These are phyloP conservation scores for Metschnikowia hibisci DNA, from an alignment of 805 yeast species.

Conservation along the genomic window DNA sequence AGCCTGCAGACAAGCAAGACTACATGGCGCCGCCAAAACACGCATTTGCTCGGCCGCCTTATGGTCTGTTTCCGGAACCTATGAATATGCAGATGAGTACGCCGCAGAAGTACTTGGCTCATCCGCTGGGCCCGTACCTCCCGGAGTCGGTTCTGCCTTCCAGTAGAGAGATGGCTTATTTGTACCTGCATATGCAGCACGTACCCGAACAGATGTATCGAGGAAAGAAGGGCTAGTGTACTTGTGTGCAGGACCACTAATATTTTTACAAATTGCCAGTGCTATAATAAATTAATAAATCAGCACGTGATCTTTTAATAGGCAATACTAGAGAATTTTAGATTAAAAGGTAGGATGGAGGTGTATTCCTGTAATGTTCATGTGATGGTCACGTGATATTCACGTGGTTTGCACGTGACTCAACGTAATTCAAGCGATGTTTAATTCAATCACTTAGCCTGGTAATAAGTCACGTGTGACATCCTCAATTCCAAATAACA, in stretches of 20 bases:
- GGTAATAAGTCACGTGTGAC: no score
- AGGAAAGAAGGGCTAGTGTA: not conserved
- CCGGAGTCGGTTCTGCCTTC: slow-evolving; percentile 13
- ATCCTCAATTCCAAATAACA: no score
- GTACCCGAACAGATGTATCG: slow-evolving; percentile 5
- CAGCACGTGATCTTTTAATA: no score
- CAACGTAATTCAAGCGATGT: no score
- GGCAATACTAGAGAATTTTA: no score
- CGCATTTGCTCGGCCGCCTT: not conserved
- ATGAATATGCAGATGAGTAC: slow-evolving; percentile 40
- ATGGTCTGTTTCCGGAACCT: slow-evolving; percentile 9
- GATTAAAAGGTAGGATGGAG: no score
- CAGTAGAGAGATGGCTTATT: slow-evolving; percentile 11
- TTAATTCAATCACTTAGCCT: no score
- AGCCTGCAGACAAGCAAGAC: slow-evolving; percentile 5
- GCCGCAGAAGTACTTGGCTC: slow-evolving; percentile 29
- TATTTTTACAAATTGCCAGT: no score
- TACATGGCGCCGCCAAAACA: slow-evolving; percentile 33
- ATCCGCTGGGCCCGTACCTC: not conserved
- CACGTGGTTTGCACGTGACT: no score
- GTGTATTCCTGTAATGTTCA: no score
- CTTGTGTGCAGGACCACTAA: not conserved
- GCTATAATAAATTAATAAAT: no score
- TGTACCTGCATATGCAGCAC: slow-evolving; percentile 12
- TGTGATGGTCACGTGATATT: no score